Conservation (phyloP, 257 asterid genomes). For the Solanum piurae region DNA sequence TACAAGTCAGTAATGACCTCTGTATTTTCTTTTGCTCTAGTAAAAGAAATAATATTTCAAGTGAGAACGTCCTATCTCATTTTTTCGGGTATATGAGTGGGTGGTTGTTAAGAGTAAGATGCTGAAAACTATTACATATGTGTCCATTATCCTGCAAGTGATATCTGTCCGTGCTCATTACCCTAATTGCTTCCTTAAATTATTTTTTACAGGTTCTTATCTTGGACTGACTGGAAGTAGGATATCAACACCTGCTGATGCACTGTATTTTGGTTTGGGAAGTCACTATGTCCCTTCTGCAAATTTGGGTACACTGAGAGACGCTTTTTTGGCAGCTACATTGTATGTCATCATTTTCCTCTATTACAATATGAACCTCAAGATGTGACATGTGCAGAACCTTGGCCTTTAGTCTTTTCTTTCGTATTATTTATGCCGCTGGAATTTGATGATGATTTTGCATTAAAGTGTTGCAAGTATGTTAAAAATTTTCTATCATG, state of each 20-base stretch:
- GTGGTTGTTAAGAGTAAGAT: not conserved
- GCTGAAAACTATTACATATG: not conserved
- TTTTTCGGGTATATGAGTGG: not conserved
- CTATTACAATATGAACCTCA: not conserved
- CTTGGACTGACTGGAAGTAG: slow-evolving; percentile 94
- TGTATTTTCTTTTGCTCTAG: not conserved
- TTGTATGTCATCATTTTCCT: slow-evolving; percentile 38
- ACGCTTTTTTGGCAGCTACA: slow-evolving; percentile 45
- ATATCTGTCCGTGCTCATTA: not conserved
- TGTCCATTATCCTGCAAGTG: not conserved
- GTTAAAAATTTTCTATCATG: not conserved
- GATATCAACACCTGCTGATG: slow-evolving; percentile 91
- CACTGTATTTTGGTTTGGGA: slow-evolving; percentile 84
- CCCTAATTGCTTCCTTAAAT: not conserved
- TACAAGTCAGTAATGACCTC: not conserved
- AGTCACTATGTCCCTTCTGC: slow-evolving; percentile 86
- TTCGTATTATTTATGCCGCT: not conserved
- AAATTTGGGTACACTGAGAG: slow-evolving; percentile 54
- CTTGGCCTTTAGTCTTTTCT: not conserved
- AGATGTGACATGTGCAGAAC: not conserved
- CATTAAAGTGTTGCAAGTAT: not conserved
- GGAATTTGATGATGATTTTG: not conserved
- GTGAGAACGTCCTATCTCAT: not conserved
- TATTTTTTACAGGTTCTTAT: slow-evolving; percentile 68
- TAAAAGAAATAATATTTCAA: not conserved